Base-by-base conservation (phyloP, 345 rosid genomes). In the Physaria fendleri region DNA sequence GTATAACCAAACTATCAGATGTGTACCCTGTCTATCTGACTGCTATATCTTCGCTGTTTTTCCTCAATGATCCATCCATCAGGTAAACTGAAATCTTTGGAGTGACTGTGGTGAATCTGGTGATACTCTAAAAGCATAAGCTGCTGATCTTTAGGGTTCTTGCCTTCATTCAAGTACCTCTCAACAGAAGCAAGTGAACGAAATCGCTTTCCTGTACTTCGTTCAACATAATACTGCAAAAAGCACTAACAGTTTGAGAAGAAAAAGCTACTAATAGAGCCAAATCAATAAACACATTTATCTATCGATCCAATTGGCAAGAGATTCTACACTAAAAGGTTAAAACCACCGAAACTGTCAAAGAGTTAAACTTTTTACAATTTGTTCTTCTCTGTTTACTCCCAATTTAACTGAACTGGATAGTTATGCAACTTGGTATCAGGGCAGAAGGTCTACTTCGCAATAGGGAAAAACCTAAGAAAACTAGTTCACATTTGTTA, bases 221-320 rank as follows among this genome's bases (percentile, higher is more conserved):
- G 71, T 57, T 82, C 81, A 47, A 62, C 48, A 70, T 82, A 82
- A 74, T 69, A 75, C 87, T 80, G 72, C 76, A 72, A 32, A 24
- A 15, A 56, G 46, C 7, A 30, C 18, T 54, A 35, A 37, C 37
- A 1, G 16, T 37, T 16, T 6, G n/a, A n/a, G n/a, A n/a, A n/a
- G n/a, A n/a, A n/a, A n/a, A n/a, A n/a, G n/a, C n/a, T n/a, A n/a
- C n/a, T n/a, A n/a, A n/a, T n/a, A n/a, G n/a, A n/a, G n/a, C n/a
- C n/a, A n/a, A n/a, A n/a, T n/a, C n/a, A n/a, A n/a, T n/a, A n/a
- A n/a, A n/a, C n/a, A n/a, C n/a, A n/a, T n/a, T n/a, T n/a, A n/a
- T n/a, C n/a, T n/a, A n/a, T n/a, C n/a, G n/a, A n/a, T n/a, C n/a
- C n/a, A n/a, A n/a, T n/a, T n/a, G 47, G 30, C 62, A 14, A 45